Base-by-base conservation (phyloP, 305 asterid species). In the Nicotiana rustica region DNA sequence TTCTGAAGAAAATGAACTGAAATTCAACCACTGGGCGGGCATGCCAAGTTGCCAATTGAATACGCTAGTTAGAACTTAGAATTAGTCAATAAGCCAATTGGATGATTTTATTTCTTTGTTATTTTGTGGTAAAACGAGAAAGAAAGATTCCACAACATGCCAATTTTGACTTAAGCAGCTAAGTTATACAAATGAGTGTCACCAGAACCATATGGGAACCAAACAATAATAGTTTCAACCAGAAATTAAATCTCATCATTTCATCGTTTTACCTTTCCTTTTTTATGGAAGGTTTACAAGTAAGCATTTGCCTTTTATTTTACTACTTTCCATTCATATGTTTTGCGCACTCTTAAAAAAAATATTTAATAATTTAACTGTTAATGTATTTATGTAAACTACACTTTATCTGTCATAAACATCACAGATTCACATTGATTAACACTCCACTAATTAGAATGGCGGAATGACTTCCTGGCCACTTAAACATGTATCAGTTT, bases 81-180 rank as follows among this genome's bases (percentile, higher is more conserved):
- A 52, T 29, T 75, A 52, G 17, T 52, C 64, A 75, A 75, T 15
- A 75, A 52, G 1, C 25, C 17, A 29, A 73, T 47, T 47, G 41
- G 79, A 73, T 52, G 4, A 62, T 47, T 52, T 29, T 10, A 73
- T 62, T 9, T 62, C 14, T 21, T 5, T 38, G 0, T 21, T 6
- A 5, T 29, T 70, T 71, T 70, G 49, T 71, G 79, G 62, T 49
- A 12, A 6, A 47, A 49, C 25, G 79, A 73, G 79, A 44, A 75
- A 75, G 55, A 52, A 75, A 25, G 8, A 75, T 75, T 25, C 15
- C 17, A 49, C 1, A 75, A 14, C 79, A 25, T 75, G 79, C 17
- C 64, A 52, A 1, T 25, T 75, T 52, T 75, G 65, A 75, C 79
- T 49, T 41, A 41, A 41, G 10, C 47, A 49, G 57, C 5, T 49